Evolutionary conservation across 208 protist genomes (phyloP).

Genomic region (Tritrichomonas foetus): DNA sequence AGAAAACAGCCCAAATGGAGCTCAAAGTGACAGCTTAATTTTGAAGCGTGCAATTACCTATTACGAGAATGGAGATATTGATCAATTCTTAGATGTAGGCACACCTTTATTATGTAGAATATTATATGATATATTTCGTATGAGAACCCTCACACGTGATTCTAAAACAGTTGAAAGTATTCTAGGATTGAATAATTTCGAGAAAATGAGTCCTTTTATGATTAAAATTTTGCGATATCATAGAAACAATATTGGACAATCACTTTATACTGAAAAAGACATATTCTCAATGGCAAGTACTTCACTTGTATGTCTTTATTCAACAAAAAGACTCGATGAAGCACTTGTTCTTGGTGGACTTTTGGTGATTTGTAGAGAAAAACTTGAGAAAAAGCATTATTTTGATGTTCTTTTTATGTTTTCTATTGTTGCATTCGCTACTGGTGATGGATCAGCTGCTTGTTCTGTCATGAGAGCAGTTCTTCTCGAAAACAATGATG

Average conservation of each 20-base stretch:
- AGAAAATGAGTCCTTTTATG: neutral
- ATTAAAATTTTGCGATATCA: neutral
- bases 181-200: neutral
- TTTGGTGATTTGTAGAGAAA: conserved; percentile 28
- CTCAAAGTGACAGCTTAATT: neutral
- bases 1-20: neutral
- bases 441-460: neutral
- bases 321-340: neutral
- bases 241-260: neutral
- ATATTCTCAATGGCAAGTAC: neutral
- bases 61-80: neutral
- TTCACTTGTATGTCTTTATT: neutral
- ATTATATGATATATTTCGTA: neutral
- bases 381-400: neutral
- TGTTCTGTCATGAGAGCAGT: neutral
- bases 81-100: neutral
- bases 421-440: neutral
- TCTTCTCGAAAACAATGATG: neutral
- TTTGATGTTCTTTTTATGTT: neutral
- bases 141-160: neutral
- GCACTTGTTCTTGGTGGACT: conserved; percentile 1
- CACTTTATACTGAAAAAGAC: neutral
- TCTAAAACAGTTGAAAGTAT: neutral
- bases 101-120: neutral
- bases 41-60: neutral